Percentiles rank a stretch among this genome's conserved stretches.
These are phyloP conservation scores for Saturnispora zaruensis DNA, from an alignment of 805 yeast species.

Conservation along the genomic window DNA sequence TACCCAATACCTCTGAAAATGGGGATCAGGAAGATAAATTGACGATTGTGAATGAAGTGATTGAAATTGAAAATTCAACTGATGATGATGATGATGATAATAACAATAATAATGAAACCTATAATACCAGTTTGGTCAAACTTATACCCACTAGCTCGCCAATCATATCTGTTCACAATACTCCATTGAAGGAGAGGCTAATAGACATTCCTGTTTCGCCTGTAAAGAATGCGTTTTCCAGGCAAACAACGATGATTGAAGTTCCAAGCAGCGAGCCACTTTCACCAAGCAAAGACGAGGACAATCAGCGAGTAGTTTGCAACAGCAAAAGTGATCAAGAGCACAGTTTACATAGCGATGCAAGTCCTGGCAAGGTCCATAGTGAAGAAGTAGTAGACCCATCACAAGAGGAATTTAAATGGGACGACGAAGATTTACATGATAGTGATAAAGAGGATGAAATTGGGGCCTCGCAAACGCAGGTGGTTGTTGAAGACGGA, in stretches of 20 bases:
- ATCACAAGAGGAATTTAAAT: not conserved
- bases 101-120: not conserved
- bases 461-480: conserved; percentile 14
- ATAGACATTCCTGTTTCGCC: conserved; percentile 1
- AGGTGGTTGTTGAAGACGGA: conserved; percentile 19
- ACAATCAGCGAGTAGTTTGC: not conserved
- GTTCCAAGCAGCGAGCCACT: conserved; percentile 3
- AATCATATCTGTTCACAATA: not conserved
- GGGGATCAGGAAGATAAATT: not conserved
- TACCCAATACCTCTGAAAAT: conserved; percentile 10
- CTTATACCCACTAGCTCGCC: conserved; percentile 12
- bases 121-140: not conserved
- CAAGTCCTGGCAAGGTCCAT: too few species aligned
- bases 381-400: not conserved
- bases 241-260: conserved; percentile 1
- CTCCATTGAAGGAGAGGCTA: not conserved
- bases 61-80: conserved; percentile 9
- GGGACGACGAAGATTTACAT: not conserved
- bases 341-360: too few species aligned
- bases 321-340: not conserved
- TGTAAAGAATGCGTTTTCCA: not conserved
- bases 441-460: conserved; percentile 21
- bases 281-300: not conserved
- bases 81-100: not conserved
- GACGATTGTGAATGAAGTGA: not conserved